Base-by-base conservation (phyloP, 257 asterid species). In the Salvia miltiorrhiza region DNA sequence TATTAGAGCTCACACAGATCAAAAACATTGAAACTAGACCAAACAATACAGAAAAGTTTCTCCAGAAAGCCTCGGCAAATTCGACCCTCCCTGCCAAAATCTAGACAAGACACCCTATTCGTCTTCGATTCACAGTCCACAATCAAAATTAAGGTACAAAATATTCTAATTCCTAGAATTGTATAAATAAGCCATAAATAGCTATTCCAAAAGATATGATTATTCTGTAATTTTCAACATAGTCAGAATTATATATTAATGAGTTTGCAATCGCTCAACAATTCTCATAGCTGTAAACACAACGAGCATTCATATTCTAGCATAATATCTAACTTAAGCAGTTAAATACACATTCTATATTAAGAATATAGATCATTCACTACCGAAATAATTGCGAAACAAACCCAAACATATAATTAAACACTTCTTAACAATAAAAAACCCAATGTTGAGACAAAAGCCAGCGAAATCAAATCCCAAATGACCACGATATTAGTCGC, bases 301-400 rank as follows among this genome's bases (percentile, higher is more conserved):
- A 32, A 8, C 16, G 20, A 52, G 33, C 4, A 12, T 30, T 32
- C 30, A 16, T 44, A 32, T 45, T 45, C 33, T 11, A 16, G 9
- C 59, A 33, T n/a, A 58, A 47, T 24, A n/a, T 48, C 56, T 61
- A 74, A 20, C 24, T 40, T 57, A 48, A 66, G 73, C 61, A 65
- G 52, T 53, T 44, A n/a, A 10, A 19, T 26, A 35, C 20, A 9
- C 11, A 44, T 5, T 39, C 57, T 57, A 8, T 28, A 35, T 26
- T 10, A 44, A 17, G 19, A 66, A 73, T 39, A 28, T 19, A 16
- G 49, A 54, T 63, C 3, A 54, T 63, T 4, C 9, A 60, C 24
- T 4, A 47, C 37, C 60, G 17, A 44, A 66, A 5, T 33, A 65
- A 66, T 33, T 10, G 61, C 28, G 23, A 66, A 52, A 37, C 72